Base-by-base conservation (phyloP, 495 filamentous ascomycete genomes). In the Penicillium bialowiezense region DNA sequence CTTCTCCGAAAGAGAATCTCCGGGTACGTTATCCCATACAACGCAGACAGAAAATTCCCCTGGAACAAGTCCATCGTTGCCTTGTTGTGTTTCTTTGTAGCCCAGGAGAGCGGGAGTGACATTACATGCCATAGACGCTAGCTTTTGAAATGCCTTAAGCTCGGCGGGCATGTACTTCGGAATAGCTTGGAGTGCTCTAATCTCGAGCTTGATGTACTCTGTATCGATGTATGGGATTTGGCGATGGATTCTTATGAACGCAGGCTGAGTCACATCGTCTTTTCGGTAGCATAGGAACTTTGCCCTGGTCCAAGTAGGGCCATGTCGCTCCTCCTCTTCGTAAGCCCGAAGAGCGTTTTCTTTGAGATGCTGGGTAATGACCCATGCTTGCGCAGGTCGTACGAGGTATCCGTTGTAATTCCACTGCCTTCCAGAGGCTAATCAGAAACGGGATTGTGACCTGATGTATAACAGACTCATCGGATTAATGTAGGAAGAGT, bases 11-110 rank as follows among this genome's bases (percentile, higher is more conserved):
- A 56, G 45, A 43, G 52, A 28, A 41, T 50, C 49, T 40, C 48
- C 34, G 15, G 52, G 53, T 13, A 60, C 52, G 41, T 52, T 52
- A 21, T 56, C 45, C 52, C 56, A 60, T n/a, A 60, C 49, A 20
- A 60, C 3, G 28, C 50, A 60, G 26, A 15, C 44, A 14, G 56
- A 19, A 24, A 48, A 56, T 37, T 49, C 56, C 8, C 49, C 45
- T 43, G 56, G 52, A 52, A 60, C 23, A 18, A 51, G 50, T 7
- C 47, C 46, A 39, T 50, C 8, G 1, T 48, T 36, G 20, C 26
- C 52, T 51, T 60, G 53, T n/a, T n/a, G 40, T 7, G 9, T 50
- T 53, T 53, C 53, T 2, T 8, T 4, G 34, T 60, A 24, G 13
- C 52, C 52, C 48, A 51, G 42, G 18, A 60, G 47, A 10, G 32